A percentile compares a stretch with the other conserved stretches of the same genome.
phyloP scores from a whole-genome alignment of 805 yeast species.

The Candida argentea region DNA sequence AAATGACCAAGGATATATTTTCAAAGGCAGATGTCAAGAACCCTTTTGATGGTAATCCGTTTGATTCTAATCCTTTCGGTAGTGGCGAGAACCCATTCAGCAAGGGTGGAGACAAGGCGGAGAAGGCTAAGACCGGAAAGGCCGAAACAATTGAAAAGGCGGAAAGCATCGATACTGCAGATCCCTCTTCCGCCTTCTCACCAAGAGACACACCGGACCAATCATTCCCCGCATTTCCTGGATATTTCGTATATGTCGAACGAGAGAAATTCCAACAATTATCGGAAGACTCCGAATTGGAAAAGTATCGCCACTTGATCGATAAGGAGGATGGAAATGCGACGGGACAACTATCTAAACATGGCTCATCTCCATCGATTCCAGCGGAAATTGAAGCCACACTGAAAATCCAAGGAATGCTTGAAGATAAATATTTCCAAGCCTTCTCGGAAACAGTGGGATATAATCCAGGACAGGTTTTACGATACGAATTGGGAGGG shows the following conservation, averaged over 20 bases:
- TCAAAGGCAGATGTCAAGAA: conserved; percentile 3
- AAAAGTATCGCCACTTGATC: conserved; percentile 37
- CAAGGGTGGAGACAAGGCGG: conserved; percentile 3
- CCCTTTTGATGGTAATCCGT: conserved; percentile 14
- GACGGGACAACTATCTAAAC: conserved; percentile 16
- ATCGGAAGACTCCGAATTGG: conserved; percentile 42
- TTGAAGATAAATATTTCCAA: conserved; percentile 73
- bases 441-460: conserved; percentile 66
- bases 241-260: conserved; percentile 62
- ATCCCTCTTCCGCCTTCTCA: conserved; percentile 6
- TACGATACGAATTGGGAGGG: conserved; percentile 78
- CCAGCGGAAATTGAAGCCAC: conserved; percentile 11
- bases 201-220: background rate
- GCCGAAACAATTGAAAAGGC: background rate
- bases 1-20: conserved; percentile 27
- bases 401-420: conserved; percentile 35
- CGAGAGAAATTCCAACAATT: conserved; percentile 52
- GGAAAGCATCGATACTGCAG: conserved; percentile 12
- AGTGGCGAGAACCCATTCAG: conserved; percentile 3
- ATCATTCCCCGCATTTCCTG: conserved; percentile 45
- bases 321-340: conserved; percentile 18
- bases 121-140: conserved; percentile 1
- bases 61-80: conserved; percentile 14
- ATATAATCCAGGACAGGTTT: conserved; percentile 77
- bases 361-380: conserved; percentile 5